Percentiles rank a stretch among this genome's conserved stretches.
Conservation (phyloP, 176 grass and related monocot genomes). For the Hyparrhenia diplandra region DNA sequence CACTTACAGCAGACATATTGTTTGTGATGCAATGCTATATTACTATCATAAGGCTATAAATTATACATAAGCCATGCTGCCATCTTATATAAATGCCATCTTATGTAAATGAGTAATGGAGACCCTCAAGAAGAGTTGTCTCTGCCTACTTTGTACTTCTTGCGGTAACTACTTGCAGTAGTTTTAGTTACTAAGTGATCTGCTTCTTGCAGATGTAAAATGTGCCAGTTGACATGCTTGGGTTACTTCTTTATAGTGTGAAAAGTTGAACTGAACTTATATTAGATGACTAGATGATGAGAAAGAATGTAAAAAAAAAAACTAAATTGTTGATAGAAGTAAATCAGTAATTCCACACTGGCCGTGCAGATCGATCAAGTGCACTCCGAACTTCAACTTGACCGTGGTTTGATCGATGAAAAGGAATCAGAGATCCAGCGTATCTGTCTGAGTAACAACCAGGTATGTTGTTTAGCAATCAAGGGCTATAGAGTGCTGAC, state of each 20-base stretch:
- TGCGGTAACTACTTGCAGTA: background rate
- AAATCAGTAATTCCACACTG: conserved; percentile 10
- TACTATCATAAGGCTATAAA: no score
- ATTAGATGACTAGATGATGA: background rate
- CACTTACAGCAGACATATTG: no score
- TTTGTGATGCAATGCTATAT: no score
- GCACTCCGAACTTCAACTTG: conserved; percentile 84
- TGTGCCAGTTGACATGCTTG: background rate
- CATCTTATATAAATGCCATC: no score
- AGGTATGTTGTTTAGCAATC: conserved; percentile 40
- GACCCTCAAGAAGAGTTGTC: background rate
- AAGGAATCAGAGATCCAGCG: conserved; percentile 78
- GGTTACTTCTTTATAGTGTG: background rate
- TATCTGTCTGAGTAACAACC: conserved; percentile 73
- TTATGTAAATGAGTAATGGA: background rate
- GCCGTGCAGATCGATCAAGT: conserved; percentile 90
- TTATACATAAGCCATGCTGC: no score
- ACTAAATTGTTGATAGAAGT: background rate
- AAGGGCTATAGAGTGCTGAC: background rate
- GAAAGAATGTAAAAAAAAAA: background rate
- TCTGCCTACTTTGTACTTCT: background rate
- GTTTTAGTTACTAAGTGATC: background rate
- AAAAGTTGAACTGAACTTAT: background rate
- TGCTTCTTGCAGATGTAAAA: background rate
- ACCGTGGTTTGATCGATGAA: conserved; percentile 76